Base-by-base conservation (phyloP, 2,329 filamentous ascomycete species). In the Penicillium hordei region DNA sequence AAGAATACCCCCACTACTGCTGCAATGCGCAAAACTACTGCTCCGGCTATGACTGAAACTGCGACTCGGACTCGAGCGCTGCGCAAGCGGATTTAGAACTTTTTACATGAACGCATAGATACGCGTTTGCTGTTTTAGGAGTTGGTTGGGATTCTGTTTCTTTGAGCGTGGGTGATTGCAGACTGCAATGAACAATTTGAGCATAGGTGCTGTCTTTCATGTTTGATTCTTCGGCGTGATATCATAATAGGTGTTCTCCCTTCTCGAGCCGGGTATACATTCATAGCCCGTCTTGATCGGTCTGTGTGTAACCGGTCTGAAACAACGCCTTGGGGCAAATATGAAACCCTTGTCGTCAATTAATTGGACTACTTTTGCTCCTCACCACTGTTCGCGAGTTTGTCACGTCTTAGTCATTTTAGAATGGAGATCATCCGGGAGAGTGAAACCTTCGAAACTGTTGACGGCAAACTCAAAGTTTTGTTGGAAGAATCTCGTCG, bases 71-170 rank as follows among this genome's bases (percentile, higher is more conserved):
- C 73, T 33, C 70, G 77, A 50, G 72, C 75, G 13, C 63, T 79
- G 58, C 75, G 77, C 45, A 79, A 77, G 62, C 71, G 75, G 19
- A 71, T 67, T 25, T 76, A 71, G 61, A 2, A 52, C 6, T 19
- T 13, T 15, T n/a, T 34, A 46, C 10, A 21, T 38, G 34, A 38
- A 8, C 21, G 9, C 36, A 46, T 13, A 23, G 21, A 40, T 8
- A 27, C 6, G 4, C 46, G 21, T 38, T 2, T 44, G 29, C 15
- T 27, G 23, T 56, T 17, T 42, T 52, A 46, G 55, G 55, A 50
- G 52, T 56, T 58, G 17, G 23, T n/a, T 38, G 44, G 23, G 34
- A 12, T 43, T 48, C 13, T 45, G 34, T 45, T 19, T 27, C 13
- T 43, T 55, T 60, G n/a, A 54, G 55, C 58, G 44, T 53, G 42